Conservation (phyloP, 257 asterid species). For the Ehretia macrophylla region DNA sequence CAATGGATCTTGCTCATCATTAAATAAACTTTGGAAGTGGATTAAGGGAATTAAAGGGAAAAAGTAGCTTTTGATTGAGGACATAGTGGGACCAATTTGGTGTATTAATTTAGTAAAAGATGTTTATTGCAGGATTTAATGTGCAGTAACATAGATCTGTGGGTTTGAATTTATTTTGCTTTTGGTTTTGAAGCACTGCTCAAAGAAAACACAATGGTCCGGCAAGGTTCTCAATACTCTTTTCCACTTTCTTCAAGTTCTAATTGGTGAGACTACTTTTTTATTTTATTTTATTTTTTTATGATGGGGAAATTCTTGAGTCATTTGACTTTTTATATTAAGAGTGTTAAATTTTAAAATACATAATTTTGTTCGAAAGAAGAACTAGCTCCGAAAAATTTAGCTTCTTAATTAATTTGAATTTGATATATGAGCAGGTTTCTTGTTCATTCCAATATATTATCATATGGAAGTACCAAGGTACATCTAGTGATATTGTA, state of each 20-base stretch:
- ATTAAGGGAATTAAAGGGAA: slow-evolving; percentile 27
- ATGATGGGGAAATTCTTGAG: too few relatives aligned
- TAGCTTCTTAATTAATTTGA: too few relatives aligned
- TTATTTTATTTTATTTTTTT: too few relatives aligned
- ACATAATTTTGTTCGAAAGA: too few relatives aligned
- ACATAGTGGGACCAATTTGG: slow-evolving; percentile 32
- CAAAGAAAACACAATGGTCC: slow-evolving; percentile 23
- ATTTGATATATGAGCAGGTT: too few relatives aligned
- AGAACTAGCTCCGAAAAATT: too few relatives aligned
- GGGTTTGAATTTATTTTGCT: slow-evolving; percentile 13
- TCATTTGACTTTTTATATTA: too few relatives aligned
- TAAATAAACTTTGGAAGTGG: slow-evolving; percentile 38
- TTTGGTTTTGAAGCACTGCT: slow-evolving; percentile 5
- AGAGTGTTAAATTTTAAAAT: too few relatives aligned
- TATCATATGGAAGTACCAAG: too few relatives aligned
- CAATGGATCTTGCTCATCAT: slow-evolving; percentile 18
- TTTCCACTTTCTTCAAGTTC: slow-evolving; percentile 37
- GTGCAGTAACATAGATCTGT: slow-evolving; percentile 25
- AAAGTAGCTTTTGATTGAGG: slow-evolving; percentile 39
- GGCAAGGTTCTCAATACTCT: slow-evolving; percentile 15
- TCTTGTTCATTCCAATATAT: too few relatives aligned
- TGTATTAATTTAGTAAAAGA: slow-evolving; percentile 33
- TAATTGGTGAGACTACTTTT: slow-evolving; percentile 12
- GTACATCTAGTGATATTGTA: too few relatives aligned
- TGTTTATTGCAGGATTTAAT: slow-evolving; percentile 22